Evolutionary conservation across 2,329 filamentous ascomycete species (phyloP).

Genomic region (Fusarium sp.): DNA sequence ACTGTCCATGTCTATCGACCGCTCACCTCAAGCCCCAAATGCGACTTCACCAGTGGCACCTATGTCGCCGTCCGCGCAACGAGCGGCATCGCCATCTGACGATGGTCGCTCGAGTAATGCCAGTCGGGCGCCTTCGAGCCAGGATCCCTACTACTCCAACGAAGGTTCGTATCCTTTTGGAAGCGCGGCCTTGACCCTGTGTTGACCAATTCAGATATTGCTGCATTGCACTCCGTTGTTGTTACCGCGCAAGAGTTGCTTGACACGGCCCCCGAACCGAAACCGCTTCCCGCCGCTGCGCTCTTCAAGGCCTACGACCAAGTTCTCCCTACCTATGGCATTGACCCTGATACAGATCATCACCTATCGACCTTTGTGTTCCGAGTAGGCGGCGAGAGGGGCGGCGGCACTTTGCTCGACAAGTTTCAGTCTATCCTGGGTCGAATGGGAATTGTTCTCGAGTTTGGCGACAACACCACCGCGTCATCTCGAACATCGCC

Average conservation of each 20-base stretch:
- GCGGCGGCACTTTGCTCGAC: constrained; percentile 68
- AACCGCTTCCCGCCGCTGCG: constrained; percentile 77
- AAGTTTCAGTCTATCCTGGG: constrained; percentile 76
- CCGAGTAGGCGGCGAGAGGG: constrained; percentile 75
- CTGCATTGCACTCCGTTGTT: constrained; percentile 81
- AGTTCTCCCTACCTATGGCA: constrained; percentile 75
- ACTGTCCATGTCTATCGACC: constrained; percentile 35
- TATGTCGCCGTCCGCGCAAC: constrained; percentile 40
- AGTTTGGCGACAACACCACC: constrained; percentile 59
- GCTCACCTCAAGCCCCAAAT: constrained; percentile 31
- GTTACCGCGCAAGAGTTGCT: constrained; percentile 74
- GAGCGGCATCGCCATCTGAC: constrained; percentile 39
- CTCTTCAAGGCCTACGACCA: constrained; percentile 85
- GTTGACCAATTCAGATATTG: constrained; percentile 72
- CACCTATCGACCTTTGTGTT: constrained; percentile 83
- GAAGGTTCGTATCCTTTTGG: constrained; percentile 57
- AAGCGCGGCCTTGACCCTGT: not conserved
- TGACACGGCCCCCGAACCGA: constrained; percentile 65
- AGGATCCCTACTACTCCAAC: constrained; percentile 66
- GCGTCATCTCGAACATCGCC: constrained; percentile 38
- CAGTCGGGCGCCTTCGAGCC: constrained; percentile 42
- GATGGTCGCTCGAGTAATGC: constrained; percentile 43
- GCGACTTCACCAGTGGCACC: constrained; percentile 41
- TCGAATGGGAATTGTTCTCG: constrained; percentile 77
- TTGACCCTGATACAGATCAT: constrained; percentile 78